Base-by-base conservation (phyloP, 2,329 filamentous ascomycete genomes). In the Fusarium musae region DNA sequence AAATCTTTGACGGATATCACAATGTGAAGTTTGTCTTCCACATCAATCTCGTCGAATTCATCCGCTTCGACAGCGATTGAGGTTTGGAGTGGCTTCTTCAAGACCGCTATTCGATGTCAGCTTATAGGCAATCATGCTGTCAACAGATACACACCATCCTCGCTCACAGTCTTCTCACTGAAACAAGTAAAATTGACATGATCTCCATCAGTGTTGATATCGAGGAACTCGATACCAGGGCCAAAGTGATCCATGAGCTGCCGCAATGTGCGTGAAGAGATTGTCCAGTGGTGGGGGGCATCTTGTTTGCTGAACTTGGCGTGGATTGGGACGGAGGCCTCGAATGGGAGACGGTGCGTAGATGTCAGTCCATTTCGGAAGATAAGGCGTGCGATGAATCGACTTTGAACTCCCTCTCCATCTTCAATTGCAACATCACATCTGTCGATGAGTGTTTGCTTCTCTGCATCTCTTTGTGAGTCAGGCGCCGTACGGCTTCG, bases 1-100 rank as follows among this genome's bases (percentile, higher is more conserved):
- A 95, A 95, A 81, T 96, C 93, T 77, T 94, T 95, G 78, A 96
- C 93, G 75, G 91, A 93, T 78, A 95, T 93, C 66, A 94, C 89
- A 76, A 95, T 93, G 78, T 95, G 93, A 63, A 95, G 87, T 57
- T 92, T 91, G 67, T 93, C 90, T 78, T 94, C 91, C 36, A 94
- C 90, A 28, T 89, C 86, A 69, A 95, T 93, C 58, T 92, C 88
- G 64, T 93, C 91, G 77, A 96, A 96, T 75, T 95, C 93, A 63
- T 92, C 89, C 36, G 89, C 90, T 78, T 94, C 92, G 19, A 95
- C 88, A 2, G 93, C 89, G 69, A 96, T 93, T 36, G 93, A 93
- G 15, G 93, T 96, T 75, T 94, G 92, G 3, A 96, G 85, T 10
- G 93, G 93, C 78, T 95, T 93, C 79, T 94, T 95, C 49, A 95